phyloP scores from a whole-genome alignment of 1,284 basidiomycete genomes.

The Phylloporus sp. region DNA sequence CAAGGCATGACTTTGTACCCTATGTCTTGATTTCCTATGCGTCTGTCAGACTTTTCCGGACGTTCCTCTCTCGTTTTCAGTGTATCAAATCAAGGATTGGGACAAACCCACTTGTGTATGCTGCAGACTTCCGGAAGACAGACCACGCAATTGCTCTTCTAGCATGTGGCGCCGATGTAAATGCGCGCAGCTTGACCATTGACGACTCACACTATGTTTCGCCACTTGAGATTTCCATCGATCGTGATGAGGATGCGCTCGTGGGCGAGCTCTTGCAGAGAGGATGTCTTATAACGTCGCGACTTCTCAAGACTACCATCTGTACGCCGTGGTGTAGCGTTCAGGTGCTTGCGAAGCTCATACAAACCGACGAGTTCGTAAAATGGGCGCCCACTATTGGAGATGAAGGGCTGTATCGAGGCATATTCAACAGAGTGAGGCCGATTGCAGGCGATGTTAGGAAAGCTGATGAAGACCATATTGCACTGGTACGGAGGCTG shows the following conservation, averaged over 20 bases:
- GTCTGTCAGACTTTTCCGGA: too few relatives aligned
- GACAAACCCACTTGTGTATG: not conserved
- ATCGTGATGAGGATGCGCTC: not conserved
- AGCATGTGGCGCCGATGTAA: not conserved
- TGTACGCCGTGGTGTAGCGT: not conserved
- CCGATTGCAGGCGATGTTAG: not conserved
- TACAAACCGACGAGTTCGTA: not conserved
- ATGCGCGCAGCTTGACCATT: not conserved
- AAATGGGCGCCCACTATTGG: not conserved
- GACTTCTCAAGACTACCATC: not conserved
- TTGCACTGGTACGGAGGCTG: not conserved
- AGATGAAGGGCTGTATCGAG: not conserved
- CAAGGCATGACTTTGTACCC: too few relatives aligned
- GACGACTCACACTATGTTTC: not conserved
- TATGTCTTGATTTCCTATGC: too few relatives aligned
- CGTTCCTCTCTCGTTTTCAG: not conserved
- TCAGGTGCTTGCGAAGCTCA: not conserved
- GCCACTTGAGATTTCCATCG: not conserved
- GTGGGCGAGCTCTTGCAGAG: not conserved
- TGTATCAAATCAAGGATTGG: not conserved
- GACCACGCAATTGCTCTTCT: not conserved
- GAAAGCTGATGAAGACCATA: not conserved
- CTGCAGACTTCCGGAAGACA: not conserved
- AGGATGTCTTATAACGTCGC: not conserved
- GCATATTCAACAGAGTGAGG: not conserved